Evolutionary conservation across 148 eudicot genomes (phyloP).

Genomic region (Suaeda aralocaspica): DNA sequence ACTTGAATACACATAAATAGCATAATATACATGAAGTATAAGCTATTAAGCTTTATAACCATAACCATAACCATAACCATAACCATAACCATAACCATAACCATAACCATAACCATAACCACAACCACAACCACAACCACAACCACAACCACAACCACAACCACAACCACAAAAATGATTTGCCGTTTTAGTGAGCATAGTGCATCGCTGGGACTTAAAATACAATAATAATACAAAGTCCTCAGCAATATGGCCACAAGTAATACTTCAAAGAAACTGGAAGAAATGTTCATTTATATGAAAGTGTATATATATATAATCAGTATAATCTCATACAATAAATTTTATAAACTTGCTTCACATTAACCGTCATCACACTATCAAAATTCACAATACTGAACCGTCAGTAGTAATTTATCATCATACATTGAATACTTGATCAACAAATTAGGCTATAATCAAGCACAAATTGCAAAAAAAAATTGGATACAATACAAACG

Average conservation of each 20-base stretch:
- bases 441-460: slow-evolving; percentile 21
- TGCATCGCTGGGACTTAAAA: too few relatives aligned
- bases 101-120: too few relatives aligned
- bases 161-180: too few relatives aligned
- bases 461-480: slow-evolving; percentile 21
- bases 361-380: slow-evolving; percentile 9
- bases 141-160: too few relatives aligned
- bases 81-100: too few relatives aligned
- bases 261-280: not conserved
- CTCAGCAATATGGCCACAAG: not conserved
- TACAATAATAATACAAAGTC: too few relatives aligned
- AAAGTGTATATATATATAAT: not conserved
- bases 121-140: too few relatives aligned
- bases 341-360: not conserved
- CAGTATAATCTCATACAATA: not conserved
- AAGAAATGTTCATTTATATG: not conserved
- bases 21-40: too few relatives aligned
- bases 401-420: slow-evolving; percentile 10
- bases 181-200: too few relatives aligned
- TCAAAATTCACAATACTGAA: slow-evolving; percentile 31
- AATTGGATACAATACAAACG: slow-evolving; percentile 27
- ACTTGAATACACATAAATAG: too few relatives aligned
- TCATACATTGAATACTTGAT: slow-evolving; percentile 29
- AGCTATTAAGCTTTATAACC: too few relatives aligned
- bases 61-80: too few relatives aligned